Evolutionary conservation across 2,329 filamentous ascomycete genomes (phyloP), one percentile per base, ranked within the genome.

Genomic region (Aspergillus versicolor): DNA sequence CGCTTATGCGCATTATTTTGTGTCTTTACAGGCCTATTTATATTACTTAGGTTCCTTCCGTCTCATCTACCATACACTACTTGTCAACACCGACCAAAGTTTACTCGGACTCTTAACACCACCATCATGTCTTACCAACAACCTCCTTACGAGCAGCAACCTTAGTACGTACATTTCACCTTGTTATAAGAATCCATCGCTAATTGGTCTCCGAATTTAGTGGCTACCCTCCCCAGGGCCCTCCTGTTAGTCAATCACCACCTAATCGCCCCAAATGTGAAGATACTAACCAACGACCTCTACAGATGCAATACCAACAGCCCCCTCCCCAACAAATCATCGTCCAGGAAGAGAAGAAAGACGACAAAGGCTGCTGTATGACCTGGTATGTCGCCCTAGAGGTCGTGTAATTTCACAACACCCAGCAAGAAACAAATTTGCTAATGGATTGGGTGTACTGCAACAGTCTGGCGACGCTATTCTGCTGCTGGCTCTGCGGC

Each of bases 111-210:
- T 9, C 12, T 37, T 11, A 12, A 22, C 9, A 32, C n/a, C 11
- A n/a, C 49, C 5, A 52, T 53, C 5, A 52, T 53, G 51, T 53
- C 51, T n/a, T 53, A 53, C 21, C 51, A 53, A 46, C 51, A 53
- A 12, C 40, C n/a, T 11, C 51, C 42, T 2, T 53, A 53, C 22
- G 51, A 40, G 0, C 42, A 53, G 15, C 51, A 53, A 5, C 51
- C 42, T 11, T 53, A 53, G 51, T 53, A 46, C 4, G 51, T 52
- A 9, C 9, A 42, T 21, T 12, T 0, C 43, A 37, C 12, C 1
- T 11, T 15, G n/a, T n/a, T 15, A n/a, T 13, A 37, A 13, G n/a
- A 37, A 2, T 6, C 12, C 1, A 7, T 37, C 15, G 13, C 34
- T 37, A 37, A 37, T 37, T n/a, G 15, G n/a, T 34, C 32, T 47